Evolutionary conservation across 2,329 filamentous ascomycete genomes (phyloP).

Genomic region (Aureobasidium uvarum): DNA sequence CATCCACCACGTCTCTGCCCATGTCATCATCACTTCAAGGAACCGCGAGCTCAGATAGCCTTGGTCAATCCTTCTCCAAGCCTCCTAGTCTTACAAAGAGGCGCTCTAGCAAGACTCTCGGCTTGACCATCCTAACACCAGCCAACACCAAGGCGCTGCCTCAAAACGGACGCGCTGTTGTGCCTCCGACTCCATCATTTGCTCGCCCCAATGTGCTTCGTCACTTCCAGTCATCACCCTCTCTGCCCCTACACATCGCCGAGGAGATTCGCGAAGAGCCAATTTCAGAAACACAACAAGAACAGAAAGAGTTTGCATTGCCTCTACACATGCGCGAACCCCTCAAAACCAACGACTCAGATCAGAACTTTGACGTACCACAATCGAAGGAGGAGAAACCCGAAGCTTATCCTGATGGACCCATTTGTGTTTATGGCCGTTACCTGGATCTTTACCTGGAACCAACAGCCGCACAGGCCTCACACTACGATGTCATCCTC

Average conservation of each 20-base stretch:
- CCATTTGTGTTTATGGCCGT: constrained; percentile 76
- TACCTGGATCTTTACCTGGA: constrained; percentile 77
- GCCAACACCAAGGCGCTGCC: constrained; percentile 58
- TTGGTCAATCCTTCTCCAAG: constrained; percentile 76
- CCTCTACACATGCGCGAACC: not conserved
- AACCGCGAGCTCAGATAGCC: constrained; percentile 58
- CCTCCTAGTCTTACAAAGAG: constrained; percentile 66
- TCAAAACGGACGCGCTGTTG: constrained; percentile 56
- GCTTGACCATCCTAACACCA: constrained; percentile 67
- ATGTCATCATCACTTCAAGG: constrained; percentile 48
- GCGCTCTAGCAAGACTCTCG: constrained; percentile 70
- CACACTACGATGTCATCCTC: constrained; percentile 76
- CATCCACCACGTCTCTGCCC: constrained; percentile 55
- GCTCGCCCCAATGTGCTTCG: constrained; percentile 53
- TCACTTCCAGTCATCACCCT: constrained; percentile 63
- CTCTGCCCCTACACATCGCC: constrained; percentile 48
- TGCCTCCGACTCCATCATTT: constrained; percentile 58
- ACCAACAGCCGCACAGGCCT: constrained; percentile 72
- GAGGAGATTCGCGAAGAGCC: constrained; percentile 22
- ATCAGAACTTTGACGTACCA: constrained; percentile 54
- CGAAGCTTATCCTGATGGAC: constrained; percentile 77
- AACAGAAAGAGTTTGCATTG: constrained; percentile 10
- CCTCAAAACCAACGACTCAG: constrained; percentile 30
- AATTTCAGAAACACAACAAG: not conserved
- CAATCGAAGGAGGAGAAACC: constrained; percentile 67